Evolutionary conservation across 139 green algal species (phyloP).

Genomic region (Closterium sp.): DNA sequence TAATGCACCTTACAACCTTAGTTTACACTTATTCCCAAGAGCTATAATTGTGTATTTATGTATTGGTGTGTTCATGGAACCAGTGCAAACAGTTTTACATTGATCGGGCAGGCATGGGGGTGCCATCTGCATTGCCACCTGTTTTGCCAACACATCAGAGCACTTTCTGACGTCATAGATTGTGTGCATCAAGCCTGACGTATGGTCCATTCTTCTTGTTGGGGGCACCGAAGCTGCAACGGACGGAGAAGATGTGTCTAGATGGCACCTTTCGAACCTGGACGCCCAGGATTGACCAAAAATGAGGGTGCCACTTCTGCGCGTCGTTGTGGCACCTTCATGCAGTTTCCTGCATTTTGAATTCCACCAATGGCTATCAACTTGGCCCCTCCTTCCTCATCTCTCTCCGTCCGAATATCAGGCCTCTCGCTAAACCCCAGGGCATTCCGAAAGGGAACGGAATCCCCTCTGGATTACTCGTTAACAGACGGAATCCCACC

Average conservation of each 20-base stretch:
- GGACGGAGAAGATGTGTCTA: neutral
- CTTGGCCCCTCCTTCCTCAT: neutral
- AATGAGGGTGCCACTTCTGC: neutral
- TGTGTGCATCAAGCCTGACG: neutral
- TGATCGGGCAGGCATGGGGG: too few relatives aligned
- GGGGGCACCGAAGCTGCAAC: neutral
- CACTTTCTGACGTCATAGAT: neutral
- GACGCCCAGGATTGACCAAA: neutral
- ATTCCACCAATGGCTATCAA: neutral
- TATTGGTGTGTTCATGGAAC: too few relatives aligned
- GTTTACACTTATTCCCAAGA: too few relatives aligned
- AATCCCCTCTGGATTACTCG: too few relatives aligned
- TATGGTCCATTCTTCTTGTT: neutral
- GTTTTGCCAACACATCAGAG: neutral
- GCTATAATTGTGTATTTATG: too few relatives aligned
- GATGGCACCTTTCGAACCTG: neutral
- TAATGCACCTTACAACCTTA: too few relatives aligned
- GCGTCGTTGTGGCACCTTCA: neutral
- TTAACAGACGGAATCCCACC: too few relatives aligned
- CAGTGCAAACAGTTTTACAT: too few relatives aligned
- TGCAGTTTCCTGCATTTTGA: neutral
- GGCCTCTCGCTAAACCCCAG: too few relatives aligned
- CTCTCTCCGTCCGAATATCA: neutral
- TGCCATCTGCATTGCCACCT: too few relatives aligned
- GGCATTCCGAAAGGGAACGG: too few relatives aligned